Evolutionary conservation across 129 eudicot species (phyloP), one percentile per base, ranked within the genome.

Genomic region (Scalesia atractyloides): DNA sequence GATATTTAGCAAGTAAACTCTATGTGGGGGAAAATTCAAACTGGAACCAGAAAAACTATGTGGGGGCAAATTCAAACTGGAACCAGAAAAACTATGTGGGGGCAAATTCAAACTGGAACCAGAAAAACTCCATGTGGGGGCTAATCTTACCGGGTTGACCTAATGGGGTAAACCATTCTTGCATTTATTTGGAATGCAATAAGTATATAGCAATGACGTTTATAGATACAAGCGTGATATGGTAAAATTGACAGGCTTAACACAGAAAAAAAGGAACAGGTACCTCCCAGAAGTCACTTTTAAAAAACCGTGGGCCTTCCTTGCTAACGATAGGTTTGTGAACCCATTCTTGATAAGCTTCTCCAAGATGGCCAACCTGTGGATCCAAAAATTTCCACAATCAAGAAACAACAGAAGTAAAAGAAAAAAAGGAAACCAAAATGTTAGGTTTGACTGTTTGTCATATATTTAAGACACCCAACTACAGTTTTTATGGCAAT

Each of bases 321-420:
- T 88, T 91, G 93, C 88, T 77, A 39, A 95, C 96, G 67, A 95
- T 95, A 80, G 99, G 97, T 85, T 95, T 92, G 89, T 95, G 97
- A 80, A 90, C 81, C 99, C 99, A 95, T 73, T 95, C 99, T 81
- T 95, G 84, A 82, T 95, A 95, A 71, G 77, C 80, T 81, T 94
- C 99, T 75, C 93, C 99, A 79, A 95, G 99, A 84, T 95, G 91
- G 36, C 99, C 99, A 84, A 95, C 99, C 99, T 95, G 60, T 52
- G 60, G n/a, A 50, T 37, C 17, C 12, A 62, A 49, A 75, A 1
- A 12, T 36, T 30, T 48, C 37, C 54, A 14, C 2, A 67, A 64
- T 9, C 12, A n/a, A 52, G 44, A 50, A 77, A 36, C 65, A 17
- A 47, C 24, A 47, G 10, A 50, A 15, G 18, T 43, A 3, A 0